Base-by-base conservation (phyloP, 768 basidiomycete genomes). In the Trametes maxima region DNA sequence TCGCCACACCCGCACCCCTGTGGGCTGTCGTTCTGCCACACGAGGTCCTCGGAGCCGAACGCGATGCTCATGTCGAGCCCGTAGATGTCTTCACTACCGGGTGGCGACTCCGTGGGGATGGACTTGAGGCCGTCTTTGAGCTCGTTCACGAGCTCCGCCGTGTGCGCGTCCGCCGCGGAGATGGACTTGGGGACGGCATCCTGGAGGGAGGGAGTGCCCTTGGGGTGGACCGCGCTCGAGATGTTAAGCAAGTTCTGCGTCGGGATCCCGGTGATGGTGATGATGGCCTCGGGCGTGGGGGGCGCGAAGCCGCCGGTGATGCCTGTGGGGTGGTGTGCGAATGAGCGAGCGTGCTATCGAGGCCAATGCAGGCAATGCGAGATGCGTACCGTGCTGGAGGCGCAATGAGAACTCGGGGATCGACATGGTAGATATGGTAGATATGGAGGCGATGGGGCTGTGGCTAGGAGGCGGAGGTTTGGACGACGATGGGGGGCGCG, bases 241-340 rank as follows among this genome's bases (percentile, higher is more conserved):
- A 91, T 74, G 25, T 74, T 68, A 49, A 90, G 77, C 22, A 66
- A 62, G 14, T 76, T 42, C 47, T 76, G 72, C 7, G 66, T 67
- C 2, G 70, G 55, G 47, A 79, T 76, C n/a, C 69, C 67, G 21
- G 83, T 80, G 64, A 92, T 67, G 24, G 77, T 78, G 69, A 84
- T 77, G 67, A 87, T 74, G 14, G 82, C 84, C 25, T 74, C 74
- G 2, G 88, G 85, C 7, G 77, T 85, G 3, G 91, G 85, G 0
- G 89, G 86, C 13, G 83, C 84, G 68, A 93, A 89, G 43, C 91
- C 91, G 33, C 90, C 90, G 14, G 76, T 72, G 70, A 92, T 92
- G 60, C 91, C 91, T 92, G 21, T 24, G 68, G 7, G 57, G 39
- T 33, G 28, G 28, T 8, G 28, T 3, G 28, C 28, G n/a, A 24